Percentiles rank a stretch among this genome's conserved stretches.
Conservation (phyloP, 1,284 basidiomycete genomes). For the Boletus austroedulis region DNA sequence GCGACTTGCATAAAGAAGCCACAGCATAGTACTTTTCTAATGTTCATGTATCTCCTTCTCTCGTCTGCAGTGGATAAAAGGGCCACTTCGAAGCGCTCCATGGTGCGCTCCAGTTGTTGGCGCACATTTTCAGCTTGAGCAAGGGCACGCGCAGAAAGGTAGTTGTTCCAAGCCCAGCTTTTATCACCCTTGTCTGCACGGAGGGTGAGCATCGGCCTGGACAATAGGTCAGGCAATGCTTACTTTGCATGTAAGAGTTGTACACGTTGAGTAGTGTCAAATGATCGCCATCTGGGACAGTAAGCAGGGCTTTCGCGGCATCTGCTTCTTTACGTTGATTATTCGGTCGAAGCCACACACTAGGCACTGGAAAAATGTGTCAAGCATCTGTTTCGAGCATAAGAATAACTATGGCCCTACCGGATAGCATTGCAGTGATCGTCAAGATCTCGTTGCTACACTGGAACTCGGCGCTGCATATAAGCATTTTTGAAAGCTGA, state of each 20-base stretch:
- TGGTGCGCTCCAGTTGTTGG: constrained; percentile 83
- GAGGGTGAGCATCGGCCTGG: constrained; percentile 1
- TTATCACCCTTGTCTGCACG: constrained; percentile 65
- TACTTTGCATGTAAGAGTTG: constrained; percentile 87
- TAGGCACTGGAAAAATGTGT: constrained; percentile 63
- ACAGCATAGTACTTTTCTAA: constrained; percentile 84
- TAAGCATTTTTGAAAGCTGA: constrained; percentile 90
- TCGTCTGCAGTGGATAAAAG: constrained; percentile 79
- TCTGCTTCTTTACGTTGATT: constrained; percentile 89
- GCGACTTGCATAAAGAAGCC: constrained; percentile 99
- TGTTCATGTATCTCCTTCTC: constrained; percentile 75
- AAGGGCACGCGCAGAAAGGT: constrained; percentile 81
- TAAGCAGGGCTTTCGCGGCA: constrained; percentile 84
- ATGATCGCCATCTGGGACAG: constrained; percentile 95
- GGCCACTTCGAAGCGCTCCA: constrained; percentile 91
- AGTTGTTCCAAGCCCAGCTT: constrained; percentile 94
- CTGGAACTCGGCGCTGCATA: constrained; percentile 90
- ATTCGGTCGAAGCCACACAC: constrained; percentile 90
- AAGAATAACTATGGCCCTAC: constrained; percentile 41
- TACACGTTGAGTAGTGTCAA: constrained; percentile 94
- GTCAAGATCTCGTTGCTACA: constrained; percentile 96
- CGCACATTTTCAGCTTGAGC: constrained; percentile 96
- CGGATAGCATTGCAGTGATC: constrained; percentile 94
- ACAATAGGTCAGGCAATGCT: constrained; percentile 24
- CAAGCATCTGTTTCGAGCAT: constrained; percentile 4